A percentile compares a stretch with the other conserved stretches of the same genome.
phyloP scores from a whole-genome alignment of 495 filamentous ascomycete species.

The Aspergillus sparsus region DNA sequence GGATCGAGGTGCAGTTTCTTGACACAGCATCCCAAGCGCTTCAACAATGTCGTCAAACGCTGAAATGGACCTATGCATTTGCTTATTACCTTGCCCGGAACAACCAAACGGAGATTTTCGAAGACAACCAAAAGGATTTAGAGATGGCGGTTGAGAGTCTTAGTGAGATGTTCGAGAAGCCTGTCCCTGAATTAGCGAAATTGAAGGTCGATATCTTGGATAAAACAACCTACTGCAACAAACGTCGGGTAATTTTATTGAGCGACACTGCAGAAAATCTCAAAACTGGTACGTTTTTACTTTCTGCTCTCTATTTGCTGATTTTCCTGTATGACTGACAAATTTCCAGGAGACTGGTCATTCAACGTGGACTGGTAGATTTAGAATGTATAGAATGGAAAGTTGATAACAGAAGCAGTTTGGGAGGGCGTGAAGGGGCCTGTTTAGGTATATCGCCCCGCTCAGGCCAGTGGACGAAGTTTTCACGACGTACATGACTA shows the following conservation, averaged over 20 bases:
- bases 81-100: slow-evolving; percentile 94
- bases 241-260: slow-evolving; percentile 83
- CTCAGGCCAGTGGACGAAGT: slow-evolving; percentile 15
- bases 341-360: slow-evolving; percentile 40
- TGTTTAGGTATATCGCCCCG: slow-evolving; percentile 3
- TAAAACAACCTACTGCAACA: slow-evolving; percentile 94
- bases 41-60: slow-evolving; percentile 91
- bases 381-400: slow-evolving; percentile 22
- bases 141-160: slow-evolving; percentile 95
- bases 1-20: slow-evolving; percentile 98
- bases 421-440: background rate
- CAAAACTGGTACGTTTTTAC: slow-evolving; percentile 67
- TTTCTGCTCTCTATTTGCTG: background rate
- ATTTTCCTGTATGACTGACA: background rate
- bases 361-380: slow-evolving; percentile 49
- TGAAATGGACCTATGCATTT: slow-evolving; percentile 99
- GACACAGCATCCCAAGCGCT: slow-evolving; percentile 89
- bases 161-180: slow-evolving; percentile 97
- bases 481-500: slow-evolving; percentile 43
- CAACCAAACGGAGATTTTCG: slow-evolving; percentile 95
- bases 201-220: slow-evolving; percentile 98
- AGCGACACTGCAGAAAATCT: slow-evolving; percentile 90
- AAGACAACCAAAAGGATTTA: slow-evolving; percentile 97
- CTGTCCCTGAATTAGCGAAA: slow-evolving; percentile 74
- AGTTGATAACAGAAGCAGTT: slow-evolving; percentile 4